Base-by-base conservation (phyloP, 2,329 filamentous ascomycete species). In the Penicillium sp. region DNA sequence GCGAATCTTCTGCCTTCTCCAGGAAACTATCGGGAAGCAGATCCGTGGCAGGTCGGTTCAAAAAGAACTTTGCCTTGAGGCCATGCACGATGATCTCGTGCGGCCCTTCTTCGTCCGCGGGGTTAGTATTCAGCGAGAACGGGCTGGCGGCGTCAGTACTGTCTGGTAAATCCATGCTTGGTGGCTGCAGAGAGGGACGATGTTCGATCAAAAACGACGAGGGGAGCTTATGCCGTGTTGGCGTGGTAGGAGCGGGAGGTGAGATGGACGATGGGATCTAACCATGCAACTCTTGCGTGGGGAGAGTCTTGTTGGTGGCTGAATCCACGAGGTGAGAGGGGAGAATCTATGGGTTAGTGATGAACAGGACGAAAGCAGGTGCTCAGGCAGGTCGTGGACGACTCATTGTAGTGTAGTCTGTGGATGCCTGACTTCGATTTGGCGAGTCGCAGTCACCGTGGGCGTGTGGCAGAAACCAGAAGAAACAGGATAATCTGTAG, bases 11-110 rank as follows among this genome's bases (percentile, higher is more conserved):
- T 1, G 71, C 70, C 55, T 60, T 66, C 37, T 52, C 33, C 2
- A 72, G 60, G 28, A 62, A 72, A 3, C 57, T 52, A 4, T 19
- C 16, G 2, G 70, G 71, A 11, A 73, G 54, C 14, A 73, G 59
- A 2, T 72, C 66, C 6, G 68, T 61, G 6, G 64, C 49, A 2
- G 63, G 53, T 3, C 56, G 59, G 52, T 70, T 64, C 19, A 71
- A 61, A 30, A 67, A 68, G 25, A 71, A 38, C 30, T 63, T 67
- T 25, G 68, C 70, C 19, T 59, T 69, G 16, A 71, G 52, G 19
- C 58, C 58, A 19, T 71, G 68, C 25, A 71, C 64, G 28, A 57
- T 22, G n/a, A 68, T 53, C n/a, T 62, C 62, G 4, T n/a, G 16
- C 1, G 52, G 43, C 8, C n/a, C 52, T 2, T 16, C 30, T 4